Evolutionary conservation across 345 rosid species (phyloP).

Genomic region (Carallia pectinifolia): DNA sequence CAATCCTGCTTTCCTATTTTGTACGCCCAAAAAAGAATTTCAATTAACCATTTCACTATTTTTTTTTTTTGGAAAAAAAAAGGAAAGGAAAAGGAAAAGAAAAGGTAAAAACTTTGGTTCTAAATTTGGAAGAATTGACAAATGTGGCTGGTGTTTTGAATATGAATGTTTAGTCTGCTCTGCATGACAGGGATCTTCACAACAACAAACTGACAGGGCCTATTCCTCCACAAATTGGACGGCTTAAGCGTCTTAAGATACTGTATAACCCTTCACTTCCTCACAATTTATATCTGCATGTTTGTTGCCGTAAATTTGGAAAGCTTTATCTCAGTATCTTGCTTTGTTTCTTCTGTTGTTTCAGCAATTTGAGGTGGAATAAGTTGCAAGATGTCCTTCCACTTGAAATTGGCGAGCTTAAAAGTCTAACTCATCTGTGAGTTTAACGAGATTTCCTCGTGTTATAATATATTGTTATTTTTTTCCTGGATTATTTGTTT

Average conservation of each 20-base stretch:
- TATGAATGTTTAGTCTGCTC: neutral
- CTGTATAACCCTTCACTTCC: conserved; percentile 49
- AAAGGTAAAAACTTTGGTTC: neutral
- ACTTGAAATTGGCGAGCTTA: conserved; percentile 83
- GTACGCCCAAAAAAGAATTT: no score
- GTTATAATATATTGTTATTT: neutral
- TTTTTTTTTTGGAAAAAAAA: no score
- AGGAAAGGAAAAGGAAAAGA: neutral
- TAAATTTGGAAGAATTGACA: neutral
- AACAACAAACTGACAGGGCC: conserved; percentile 92
- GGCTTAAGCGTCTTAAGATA: conserved; percentile 75
- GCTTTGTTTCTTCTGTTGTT: neutral
- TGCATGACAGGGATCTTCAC: conserved; percentile 63
- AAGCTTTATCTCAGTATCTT: neutral
- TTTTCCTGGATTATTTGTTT: neutral
- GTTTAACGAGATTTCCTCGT: conserved; percentile 17
- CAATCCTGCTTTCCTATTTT: no score
- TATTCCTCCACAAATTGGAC: conserved; percentile 92
- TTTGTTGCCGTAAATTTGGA: neutral
- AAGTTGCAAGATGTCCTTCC: conserved; percentile 91
- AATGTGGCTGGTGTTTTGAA: neutral
- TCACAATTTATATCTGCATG: neutral
- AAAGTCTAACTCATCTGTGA: conserved; percentile 87
- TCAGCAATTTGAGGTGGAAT: conserved; percentile 91
- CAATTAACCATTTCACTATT: neutral